Conservation (phyloP, 768 basidiomycete genomes). For the Sutorius australiensis region DNA sequence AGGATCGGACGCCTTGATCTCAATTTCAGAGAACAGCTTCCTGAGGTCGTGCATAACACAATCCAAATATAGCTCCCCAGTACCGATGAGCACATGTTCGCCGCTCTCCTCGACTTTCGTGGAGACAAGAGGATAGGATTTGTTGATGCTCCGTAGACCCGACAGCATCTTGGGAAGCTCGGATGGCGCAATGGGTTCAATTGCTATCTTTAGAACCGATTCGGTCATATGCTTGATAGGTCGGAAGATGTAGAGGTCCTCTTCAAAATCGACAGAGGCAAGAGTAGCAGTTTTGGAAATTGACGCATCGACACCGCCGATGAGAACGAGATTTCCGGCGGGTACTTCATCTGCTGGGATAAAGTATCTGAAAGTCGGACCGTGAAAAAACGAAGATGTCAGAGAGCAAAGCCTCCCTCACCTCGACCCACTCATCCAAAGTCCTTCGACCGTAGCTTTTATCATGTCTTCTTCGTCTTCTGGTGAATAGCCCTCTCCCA, state of each 20-base stretch:
- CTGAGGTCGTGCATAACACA: constrained; percentile 96
- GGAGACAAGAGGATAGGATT: constrained; percentile 89
- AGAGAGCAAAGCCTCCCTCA: constrained; percentile 31
- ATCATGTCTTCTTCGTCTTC: constrained; percentile 99
- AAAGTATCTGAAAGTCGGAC: constrained; percentile 60
- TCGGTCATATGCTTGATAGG: constrained; percentile 97
- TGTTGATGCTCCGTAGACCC: constrained; percentile 94
- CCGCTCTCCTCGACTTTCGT: constrained; percentile 99
- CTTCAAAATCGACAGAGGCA: constrained; percentile 64
- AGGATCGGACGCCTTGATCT: constrained; percentile 99
- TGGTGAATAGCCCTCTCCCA: constrained; percentile 97
- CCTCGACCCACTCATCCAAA: constrained; percentile 92
- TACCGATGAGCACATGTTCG: constrained; percentile 95
- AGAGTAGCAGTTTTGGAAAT: constrained; percentile 95
- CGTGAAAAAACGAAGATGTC: neutral
- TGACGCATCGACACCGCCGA: constrained; percentile 90
- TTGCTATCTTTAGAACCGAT: constrained; percentile 95
- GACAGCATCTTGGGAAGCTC: constrained; percentile 99
- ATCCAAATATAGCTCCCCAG: constrained; percentile 95
- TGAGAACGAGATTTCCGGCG: constrained; percentile 89
- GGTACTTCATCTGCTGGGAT: constrained; percentile 85
- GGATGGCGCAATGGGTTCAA: constrained; percentile 96
- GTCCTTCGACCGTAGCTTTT: constrained; percentile 73
- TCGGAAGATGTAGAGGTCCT: constrained; percentile 91
- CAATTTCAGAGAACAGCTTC: constrained; percentile 91